Evolutionary conservation across 208 protist genomes (phyloP).

Genomic region (Wallacemonas sp.): DNA sequence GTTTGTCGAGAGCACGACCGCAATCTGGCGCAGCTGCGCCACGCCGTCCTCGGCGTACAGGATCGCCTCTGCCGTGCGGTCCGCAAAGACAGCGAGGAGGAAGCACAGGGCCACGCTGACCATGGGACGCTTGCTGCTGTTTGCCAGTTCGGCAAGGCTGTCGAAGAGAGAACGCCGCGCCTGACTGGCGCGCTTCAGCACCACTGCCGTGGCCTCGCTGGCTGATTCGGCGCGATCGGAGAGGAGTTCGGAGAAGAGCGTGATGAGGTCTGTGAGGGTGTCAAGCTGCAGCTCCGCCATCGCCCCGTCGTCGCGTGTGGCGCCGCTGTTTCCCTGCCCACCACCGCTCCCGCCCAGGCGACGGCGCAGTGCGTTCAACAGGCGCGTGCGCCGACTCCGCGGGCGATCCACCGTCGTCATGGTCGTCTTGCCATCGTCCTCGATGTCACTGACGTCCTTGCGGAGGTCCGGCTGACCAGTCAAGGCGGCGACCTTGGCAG

Average conservation of each 20-base stretch:
- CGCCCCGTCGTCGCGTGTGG: not conserved
- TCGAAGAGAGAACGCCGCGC: constrained; percentile 15
- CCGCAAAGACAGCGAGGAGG: constrained; percentile 41
- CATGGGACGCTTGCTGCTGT: constrained; percentile 33
- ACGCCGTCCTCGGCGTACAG: constrained; percentile 36
- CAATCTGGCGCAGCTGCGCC: constrained; percentile 31
- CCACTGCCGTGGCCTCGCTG: not conserved
- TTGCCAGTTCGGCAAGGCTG: not conserved
- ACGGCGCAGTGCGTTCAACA: constrained; percentile 19
- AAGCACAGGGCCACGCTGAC: constrained; percentile 45
- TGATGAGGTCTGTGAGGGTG: constrained; percentile 19
- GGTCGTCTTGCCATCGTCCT: not conserved
- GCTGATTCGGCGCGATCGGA: too few relatives aligned
- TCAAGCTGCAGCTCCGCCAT: constrained; percentile 26
- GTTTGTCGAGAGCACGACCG: constrained; percentile 14
- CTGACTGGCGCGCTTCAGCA: not conserved
- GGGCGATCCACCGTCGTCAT: not conserved
- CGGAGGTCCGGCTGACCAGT: too few relatives aligned
- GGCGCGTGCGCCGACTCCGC: constrained; percentile 13
- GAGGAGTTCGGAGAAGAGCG: constrained; percentile 32
- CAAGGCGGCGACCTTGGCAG: not conserved
- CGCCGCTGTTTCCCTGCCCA: constrained; percentile 7
- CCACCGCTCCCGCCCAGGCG: constrained; percentile 10
- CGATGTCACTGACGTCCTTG: not conserved
- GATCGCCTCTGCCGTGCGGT: constrained; percentile 14